Base-by-base conservation (phyloP, 495 filamentous ascomycete genomes). In the Chaetomium tenue region DNA sequence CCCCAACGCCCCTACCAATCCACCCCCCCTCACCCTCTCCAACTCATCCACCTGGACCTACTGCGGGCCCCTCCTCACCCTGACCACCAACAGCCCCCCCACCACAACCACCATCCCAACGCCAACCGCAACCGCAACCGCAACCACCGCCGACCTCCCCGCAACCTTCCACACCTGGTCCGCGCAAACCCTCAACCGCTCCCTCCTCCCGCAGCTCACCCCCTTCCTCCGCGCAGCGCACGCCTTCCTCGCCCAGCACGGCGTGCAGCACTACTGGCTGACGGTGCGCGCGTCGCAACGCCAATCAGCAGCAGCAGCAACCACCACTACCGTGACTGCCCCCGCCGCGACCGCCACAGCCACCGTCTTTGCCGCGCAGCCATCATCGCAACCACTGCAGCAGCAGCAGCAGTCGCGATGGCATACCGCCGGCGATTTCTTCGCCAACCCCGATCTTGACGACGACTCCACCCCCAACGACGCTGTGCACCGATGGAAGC, bases 341-440 rank as follows among this genome's bases (percentile, higher is more conserved):
- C 28, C 28, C n/a, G n/a, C n/a, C n/a, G n/a, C n/a, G n/a, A 30
- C 28, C 28, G 28, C 28, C 28, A 30, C 28, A 2, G 28, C 28
- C 6, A 30, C 28, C 28, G 28, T 6, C 28, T 2, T 30, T 6
- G 28, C 28, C 28, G 28, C 28, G 28, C 28, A n/a, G n/a, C n/a
- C n/a, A n/a, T n/a, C n/a, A n/a, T n/a, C n/a, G n/a, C n/a, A n/a
- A n/a, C n/a, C n/a, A n/a, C n/a, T n/a, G n/a, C n/a, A n/a, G n/a
- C n/a, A n/a, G n/a, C n/a, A n/a, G n/a, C n/a, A n/a, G n/a, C n/a
- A n/a, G n/a, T n/a, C n/a, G n/a, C n/a, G n/a, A n/a, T 75, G 72
- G 74, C 74, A 76, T 60, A 75, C 74, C 9, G 74, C 75, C 60
- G 74, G 74, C 60, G 39, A 72, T 40, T 75, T 76, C 61, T 76